These are phyloP conservation scores for Podospora sp. DNA, from an alignment of 495 filamentous ascomycete genomes.

Conservation along the genomic window DNA sequence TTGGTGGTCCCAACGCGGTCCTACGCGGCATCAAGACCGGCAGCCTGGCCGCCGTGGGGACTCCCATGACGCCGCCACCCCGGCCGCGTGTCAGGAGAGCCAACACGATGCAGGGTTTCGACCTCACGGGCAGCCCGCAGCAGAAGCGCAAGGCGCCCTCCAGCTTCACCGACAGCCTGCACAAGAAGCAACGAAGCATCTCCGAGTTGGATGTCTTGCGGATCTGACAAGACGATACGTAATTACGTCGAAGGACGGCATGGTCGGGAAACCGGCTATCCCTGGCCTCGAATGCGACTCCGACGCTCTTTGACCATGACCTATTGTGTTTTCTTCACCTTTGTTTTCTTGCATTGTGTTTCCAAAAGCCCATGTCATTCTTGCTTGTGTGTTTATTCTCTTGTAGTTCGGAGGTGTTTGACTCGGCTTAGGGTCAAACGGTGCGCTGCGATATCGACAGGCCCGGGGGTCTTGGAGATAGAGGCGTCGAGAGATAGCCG, in stretches of 20 bases:
- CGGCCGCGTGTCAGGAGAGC: constrained; percentile 50
- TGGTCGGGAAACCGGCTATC: constrained; percentile 32
- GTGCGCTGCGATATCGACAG: not conserved
- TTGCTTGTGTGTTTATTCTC: not conserved
- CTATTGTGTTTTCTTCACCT: constrained; percentile 4
- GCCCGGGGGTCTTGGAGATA: not conserved
- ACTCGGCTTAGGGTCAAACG: not conserved
- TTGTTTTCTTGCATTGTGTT: constrained; percentile 7
- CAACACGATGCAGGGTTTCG: constrained; percentile 27
- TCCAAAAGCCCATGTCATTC: constrained; percentile 7
- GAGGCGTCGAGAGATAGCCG: not conserved
- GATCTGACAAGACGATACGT: constrained; percentile 18
- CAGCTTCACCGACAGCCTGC: constrained; percentile 34
- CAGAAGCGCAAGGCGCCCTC: constrained; percentile 55
- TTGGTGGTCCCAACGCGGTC: constrained; percentile 54
- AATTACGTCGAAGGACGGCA: constrained; percentile 42
- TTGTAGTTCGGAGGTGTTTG: not conserved
- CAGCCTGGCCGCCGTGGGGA: constrained; percentile 56
- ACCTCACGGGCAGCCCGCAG: constrained; percentile 45
- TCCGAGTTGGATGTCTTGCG: constrained; percentile 41
- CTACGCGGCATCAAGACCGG: constrained; percentile 59
- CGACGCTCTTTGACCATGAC: constrained; percentile 18
- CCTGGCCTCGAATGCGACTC: constrained; percentile 34
- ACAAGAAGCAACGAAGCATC: constrained; percentile 56
- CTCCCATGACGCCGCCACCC: constrained; percentile 59